Conservation (phyloP, 345 rosid genomes). For the Linum trigynum region DNA sequence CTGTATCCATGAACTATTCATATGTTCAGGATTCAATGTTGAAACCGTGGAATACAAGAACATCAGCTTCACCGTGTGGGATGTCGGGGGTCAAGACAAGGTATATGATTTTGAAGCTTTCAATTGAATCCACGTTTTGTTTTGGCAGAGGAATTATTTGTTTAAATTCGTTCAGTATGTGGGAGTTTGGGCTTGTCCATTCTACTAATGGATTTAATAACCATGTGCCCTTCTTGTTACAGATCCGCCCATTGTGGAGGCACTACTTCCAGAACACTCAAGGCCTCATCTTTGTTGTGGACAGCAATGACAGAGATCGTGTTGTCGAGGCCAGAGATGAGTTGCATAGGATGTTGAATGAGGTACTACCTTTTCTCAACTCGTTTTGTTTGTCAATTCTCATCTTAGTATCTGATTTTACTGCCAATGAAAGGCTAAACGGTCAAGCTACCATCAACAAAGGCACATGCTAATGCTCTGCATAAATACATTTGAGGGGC, state of each 20-base stretch:
- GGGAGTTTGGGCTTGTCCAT: neutral
- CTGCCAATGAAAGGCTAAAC: no score
- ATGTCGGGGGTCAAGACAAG: constrained; percentile 9
- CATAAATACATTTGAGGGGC: no score
- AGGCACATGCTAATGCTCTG: no score
- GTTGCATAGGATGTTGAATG: neutral
- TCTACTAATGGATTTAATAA: neutral
- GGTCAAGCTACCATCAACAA: no score
- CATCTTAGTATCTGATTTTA: neutral
- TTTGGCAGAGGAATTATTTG: neutral
- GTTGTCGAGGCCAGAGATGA: neutral
- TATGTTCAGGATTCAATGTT: constrained; percentile 1
- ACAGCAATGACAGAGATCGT: neutral
- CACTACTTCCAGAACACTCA: neutral
- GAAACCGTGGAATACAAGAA: constrained; percentile 7
- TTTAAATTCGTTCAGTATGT: neutral
- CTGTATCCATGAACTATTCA: neutral
- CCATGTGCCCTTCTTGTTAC: neutral
- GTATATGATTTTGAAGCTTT: neutral
- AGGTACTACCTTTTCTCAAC: neutral
- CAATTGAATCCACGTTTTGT: neutral
- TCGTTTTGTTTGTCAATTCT: neutral
- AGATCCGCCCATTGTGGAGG: neutral
- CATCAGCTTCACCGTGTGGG: constrained; percentile 9
- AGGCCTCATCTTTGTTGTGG: neutral